These are phyloP conservation scores for Trichocomaceae sp. DNA, from an alignment of 2,329 filamentous ascomycete genomes.

Conservation along the genomic window DNA sequence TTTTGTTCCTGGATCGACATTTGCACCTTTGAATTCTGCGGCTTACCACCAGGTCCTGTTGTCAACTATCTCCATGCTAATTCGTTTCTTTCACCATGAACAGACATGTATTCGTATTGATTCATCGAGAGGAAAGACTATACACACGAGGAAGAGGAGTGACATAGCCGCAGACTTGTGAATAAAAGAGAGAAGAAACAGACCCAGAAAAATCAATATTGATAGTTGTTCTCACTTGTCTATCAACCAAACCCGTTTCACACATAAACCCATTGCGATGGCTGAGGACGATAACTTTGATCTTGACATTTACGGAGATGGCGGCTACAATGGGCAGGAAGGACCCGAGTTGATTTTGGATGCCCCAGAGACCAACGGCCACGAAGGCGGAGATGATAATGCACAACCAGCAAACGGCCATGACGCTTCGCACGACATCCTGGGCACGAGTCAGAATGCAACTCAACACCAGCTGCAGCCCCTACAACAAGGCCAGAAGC, in stretches of 20 bases:
- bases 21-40: background rate
- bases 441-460: slow-evolving; percentile 15
- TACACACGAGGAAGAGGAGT: slow-evolving; percentile 15
- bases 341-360: slow-evolving; percentile 36
- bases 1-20: background rate
- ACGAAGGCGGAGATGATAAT: slow-evolving; percentile 19
- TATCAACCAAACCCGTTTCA: slow-evolving; percentile 12
- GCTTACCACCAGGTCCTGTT: slow-evolving; percentile 12
- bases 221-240: slow-evolving; percentile 25
- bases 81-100: slow-evolving; percentile 24
- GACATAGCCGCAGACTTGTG: slow-evolving; percentile 28
- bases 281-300: slow-evolving; percentile 61
- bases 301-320: slow-evolving; percentile 64
- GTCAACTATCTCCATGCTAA: slow-evolving; percentile 27
- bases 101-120: slow-evolving; percentile 42
- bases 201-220: slow-evolving; percentile 22
- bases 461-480: slow-evolving; percentile 41
- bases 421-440: slow-evolving; percentile 10
- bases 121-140: slow-evolving; percentile 22
- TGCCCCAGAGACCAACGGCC: slow-evolving; percentile 28
- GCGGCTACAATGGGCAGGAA: slow-evolving; percentile 40
- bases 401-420: slow-evolving; percentile 21
- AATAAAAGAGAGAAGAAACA: slow-evolving; percentile 24
- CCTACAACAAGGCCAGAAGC: slow-evolving; percentile 54
- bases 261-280: slow-evolving; percentile 33